Percentiles rank a stretch among this genome's conserved stretches.
phyloP scores from a whole-genome alignment of 768 basidiomycete genomes.

The Terana coerulea region DNA sequence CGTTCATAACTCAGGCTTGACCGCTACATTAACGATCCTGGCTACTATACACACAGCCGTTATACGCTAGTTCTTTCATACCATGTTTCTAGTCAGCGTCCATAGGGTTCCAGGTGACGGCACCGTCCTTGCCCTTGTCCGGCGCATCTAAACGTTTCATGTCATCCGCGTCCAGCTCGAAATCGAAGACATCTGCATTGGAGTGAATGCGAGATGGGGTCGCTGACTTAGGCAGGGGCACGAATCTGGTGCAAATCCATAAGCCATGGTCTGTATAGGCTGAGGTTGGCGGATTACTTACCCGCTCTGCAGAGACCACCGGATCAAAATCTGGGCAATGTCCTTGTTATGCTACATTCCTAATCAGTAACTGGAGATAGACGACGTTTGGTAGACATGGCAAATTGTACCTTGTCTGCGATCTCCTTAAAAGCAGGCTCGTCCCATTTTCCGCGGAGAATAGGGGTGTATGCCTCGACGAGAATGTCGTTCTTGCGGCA shows the following conservation, averaged over 20 bases:
- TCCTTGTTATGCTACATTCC: slow-evolving; percentile 40
- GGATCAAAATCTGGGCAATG: slow-evolving; percentile 76
- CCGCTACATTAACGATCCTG: too few species aligned
- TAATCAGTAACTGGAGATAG: background rate
- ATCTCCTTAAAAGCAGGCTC: slow-evolving; percentile 50
- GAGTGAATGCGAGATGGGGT: slow-evolving; percentile 37
- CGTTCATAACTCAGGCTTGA: too few species aligned
- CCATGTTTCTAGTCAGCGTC: slow-evolving; percentile 19
- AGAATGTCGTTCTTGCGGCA: slow-evolving; percentile 36
- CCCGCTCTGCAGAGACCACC: slow-evolving; percentile 90
- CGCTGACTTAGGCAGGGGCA: slow-evolving; percentile 48
- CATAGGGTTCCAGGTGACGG: slow-evolving; percentile 49
- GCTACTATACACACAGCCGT: too few species aligned
- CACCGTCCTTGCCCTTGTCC: slow-evolving; percentile 42
- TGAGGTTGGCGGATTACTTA: slow-evolving; percentile 36
- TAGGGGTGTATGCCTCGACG: slow-evolving; percentile 54
- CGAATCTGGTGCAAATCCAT: slow-evolving; percentile 28
- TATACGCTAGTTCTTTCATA: too few species aligned
- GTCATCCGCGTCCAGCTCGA: slow-evolving; percentile 38
- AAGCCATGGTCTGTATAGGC: background rate
- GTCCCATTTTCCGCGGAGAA: slow-evolving; percentile 48
- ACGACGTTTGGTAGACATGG: slow-evolving; percentile 37
- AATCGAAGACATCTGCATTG: slow-evolving; percentile 45
- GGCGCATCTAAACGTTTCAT: slow-evolving; percentile 41
- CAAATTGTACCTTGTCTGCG: slow-evolving; percentile 39